These are phyloP conservation scores for Rhizoctonia solani DNA, from an alignment of 1,284 basidiomycete species.

Conservation along the genomic window DNA sequence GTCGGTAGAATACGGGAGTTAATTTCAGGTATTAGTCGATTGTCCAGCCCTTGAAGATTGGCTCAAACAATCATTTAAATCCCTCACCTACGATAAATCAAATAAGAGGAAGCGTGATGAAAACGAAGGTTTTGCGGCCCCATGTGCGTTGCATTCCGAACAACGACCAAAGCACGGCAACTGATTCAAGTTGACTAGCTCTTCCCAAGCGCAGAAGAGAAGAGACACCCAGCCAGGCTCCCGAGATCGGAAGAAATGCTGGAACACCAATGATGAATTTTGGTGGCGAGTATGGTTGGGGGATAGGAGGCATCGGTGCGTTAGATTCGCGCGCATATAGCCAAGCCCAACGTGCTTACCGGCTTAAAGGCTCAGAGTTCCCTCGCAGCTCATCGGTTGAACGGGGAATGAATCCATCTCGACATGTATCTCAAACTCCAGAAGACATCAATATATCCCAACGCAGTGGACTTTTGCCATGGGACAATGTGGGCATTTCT, in stretches of 20 bases:
- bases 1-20: too few relatives aligned
- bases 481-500: constrained; percentile 70
- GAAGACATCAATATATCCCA: constrained; percentile 51
- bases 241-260: constrained; percentile 20
- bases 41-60: constrained; percentile 67
- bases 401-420: constrained; percentile 51
- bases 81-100: constrained; percentile 21
- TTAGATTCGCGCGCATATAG: background rate
- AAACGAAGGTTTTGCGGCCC: constrained; percentile 24
- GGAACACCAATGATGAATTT: constrained; percentile 31
- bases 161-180: background rate
- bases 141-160: background rate
- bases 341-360: background rate
- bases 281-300: constrained; percentile 21
- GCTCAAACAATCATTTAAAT: constrained; percentile 56
- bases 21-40: too few relatives aligned
- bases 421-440: constrained; percentile 54
- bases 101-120: constrained; percentile 15
- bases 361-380: background rate
- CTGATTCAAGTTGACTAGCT: background rate
- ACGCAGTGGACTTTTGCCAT: constrained; percentile 72
- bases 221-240: constrained; percentile 30
- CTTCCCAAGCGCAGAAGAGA: constrained; percentile 28
- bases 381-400: constrained; percentile 16
- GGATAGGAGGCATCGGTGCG: constrained; percentile 41